Evolutionary conservation across 2,329 filamentous ascomycete species (phyloP), one percentile per base, ranked within the genome.

Genomic region (Ophiostoma sp.): DNA sequence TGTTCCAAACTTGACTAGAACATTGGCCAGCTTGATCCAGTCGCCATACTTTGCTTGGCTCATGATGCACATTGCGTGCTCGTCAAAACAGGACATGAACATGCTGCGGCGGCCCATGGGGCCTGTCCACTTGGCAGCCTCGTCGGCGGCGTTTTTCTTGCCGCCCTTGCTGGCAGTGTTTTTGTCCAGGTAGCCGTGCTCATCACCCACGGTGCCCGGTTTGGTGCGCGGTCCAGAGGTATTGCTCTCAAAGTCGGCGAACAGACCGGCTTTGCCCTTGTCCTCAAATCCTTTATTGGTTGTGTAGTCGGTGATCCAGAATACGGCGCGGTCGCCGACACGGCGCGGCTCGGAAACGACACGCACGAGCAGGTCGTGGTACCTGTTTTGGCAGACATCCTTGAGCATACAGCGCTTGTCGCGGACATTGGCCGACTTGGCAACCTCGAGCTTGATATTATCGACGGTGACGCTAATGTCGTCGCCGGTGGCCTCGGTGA

Each of bases 261-360:
- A 65, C 3, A 65, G 8, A 2, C 27, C 76, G 36, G 62, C 15
- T 71, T 75, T 78, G 13, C 76, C 75, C 67, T 80, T 87, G 48
- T 87, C 79, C 73, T 84, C 89, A 71, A 97, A 88, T 0, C 76
- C 72, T 0, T 82, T 76, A 75, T 97, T 92, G 68, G 86, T 80
- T 0, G 93, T 96, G 77, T 94, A 97, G 78, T 97, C 94, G 0
- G 91, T 90, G 23, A 96, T 81, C 81, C 93, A 93, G 0, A 97
- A 73, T 5, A 87, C 86, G 15, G 86, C 79, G 70, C 79, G 85
- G 35, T 15, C 10, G 35, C 84, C 82, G 7, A 74, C 27, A 39
- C 82, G 79, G 62, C 78, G 82, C 0, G 85, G 84, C 1, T 81
- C 79, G 65, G 78, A 82, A 66, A 93, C 84, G 2, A 96, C 86